Evolutionary conservation across 768 basidiomycete genomes (phyloP).

Genomic region (Panaeolus cyanescens): DNA sequence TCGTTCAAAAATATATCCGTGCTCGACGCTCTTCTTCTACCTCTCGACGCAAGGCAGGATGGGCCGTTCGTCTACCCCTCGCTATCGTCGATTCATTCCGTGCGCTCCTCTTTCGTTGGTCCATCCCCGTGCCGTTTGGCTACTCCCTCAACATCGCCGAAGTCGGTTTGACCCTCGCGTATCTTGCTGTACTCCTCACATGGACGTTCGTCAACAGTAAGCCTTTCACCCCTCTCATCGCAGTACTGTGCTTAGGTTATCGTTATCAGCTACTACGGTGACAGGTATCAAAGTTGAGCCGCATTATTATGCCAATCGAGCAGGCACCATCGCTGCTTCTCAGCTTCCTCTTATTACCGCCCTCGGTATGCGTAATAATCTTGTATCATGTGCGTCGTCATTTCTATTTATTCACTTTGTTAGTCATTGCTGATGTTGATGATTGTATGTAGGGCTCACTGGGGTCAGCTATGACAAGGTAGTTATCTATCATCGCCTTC

Average conservation of each 20-base stretch:
- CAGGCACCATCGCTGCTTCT: slow-evolving; percentile 42
- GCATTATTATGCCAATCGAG: slow-evolving; percentile 41
- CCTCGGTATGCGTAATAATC: slow-evolving; percentile 63
- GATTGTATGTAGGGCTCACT: slow-evolving; percentile 41
- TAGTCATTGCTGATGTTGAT: not conserved
- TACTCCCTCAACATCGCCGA: slow-evolving; percentile 44
- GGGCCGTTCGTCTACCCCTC: slow-evolving; percentile 24
- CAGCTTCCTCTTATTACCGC: slow-evolving; percentile 60
- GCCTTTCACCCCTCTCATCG: slow-evolving; percentile 1
- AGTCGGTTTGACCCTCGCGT: slow-evolving; percentile 34
- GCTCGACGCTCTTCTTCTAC: not conserved
- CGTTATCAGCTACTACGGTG: slow-evolving; percentile 29
- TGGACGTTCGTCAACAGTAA: slow-evolving; percentile 43
- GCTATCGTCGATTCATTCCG: slow-evolving; percentile 36
- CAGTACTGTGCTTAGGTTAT: not conserved
- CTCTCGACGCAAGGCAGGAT: not conserved
- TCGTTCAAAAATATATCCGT: slow-evolving; percentile 17
- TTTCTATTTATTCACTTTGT: not conserved
- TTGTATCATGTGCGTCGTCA: slow-evolving; percentile 34
- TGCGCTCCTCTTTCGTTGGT: slow-evolving; percentile 36
- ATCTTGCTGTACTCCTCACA: slow-evolving; percentile 36
- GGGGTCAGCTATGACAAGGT: slow-evolving; percentile 51
- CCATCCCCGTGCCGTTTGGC: slow-evolving; percentile 33
- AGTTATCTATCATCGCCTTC: not conserved
- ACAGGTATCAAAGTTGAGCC: slow-evolving; percentile 33